A percentile compares a stretch with the other conserved stretches of the same genome.
These are phyloP conservation scores for Colletotrichum cuscutae DNA, from an alignment of 2,329 filamentous ascomycete genomes.

Conservation along the genomic window DNA sequence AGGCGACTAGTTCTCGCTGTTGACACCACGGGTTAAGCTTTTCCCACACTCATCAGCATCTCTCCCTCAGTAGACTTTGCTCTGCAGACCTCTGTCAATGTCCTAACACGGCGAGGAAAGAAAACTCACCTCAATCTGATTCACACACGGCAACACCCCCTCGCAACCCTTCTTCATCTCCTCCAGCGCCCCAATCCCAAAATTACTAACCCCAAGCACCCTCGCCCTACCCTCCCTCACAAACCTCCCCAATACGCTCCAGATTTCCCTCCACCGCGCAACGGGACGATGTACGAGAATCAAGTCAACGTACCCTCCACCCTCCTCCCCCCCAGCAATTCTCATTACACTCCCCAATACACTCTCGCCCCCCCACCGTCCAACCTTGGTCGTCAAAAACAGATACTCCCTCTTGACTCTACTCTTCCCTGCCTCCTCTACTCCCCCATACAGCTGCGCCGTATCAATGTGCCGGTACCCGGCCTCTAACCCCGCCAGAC, in stretches of 20 bases:
- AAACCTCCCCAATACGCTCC: slow-evolving; percentile 72
- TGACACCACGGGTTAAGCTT: slow-evolving; percentile 80
- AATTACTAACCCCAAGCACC: slow-evolving; percentile 80
- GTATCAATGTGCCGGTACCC: slow-evolving; percentile 75
- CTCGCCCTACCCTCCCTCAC: slow-evolving; percentile 68
- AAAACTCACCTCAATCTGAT: slow-evolving; percentile 73
- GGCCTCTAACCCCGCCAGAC: slow-evolving; percentile 63
- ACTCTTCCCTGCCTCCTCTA: no score
- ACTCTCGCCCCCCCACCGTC: slow-evolving; percentile 62
- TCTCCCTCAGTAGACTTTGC: neutral
- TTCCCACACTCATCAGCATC: slow-evolving; percentile 48
- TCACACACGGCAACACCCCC: slow-evolving; percentile 75
- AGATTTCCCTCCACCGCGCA: slow-evolving; percentile 68
- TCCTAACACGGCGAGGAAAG: no score
- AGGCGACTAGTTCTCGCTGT: slow-evolving; percentile 50
- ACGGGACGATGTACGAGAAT: slow-evolving; percentile 76
- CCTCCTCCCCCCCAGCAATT: slow-evolving; percentile 48
- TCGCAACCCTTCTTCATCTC: slow-evolving; percentile 74
- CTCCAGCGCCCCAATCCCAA: slow-evolving; percentile 73
- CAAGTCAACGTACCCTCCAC: slow-evolving; percentile 74
- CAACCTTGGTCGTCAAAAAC: slow-evolving; percentile 78
- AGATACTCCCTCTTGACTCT: slow-evolving; percentile 61
- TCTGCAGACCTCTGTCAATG: neutral
- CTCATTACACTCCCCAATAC: slow-evolving; percentile 71
- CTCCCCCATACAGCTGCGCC: slow-evolving; percentile 64